Percentiles rank a stretch among this genome's conserved stretches.
These are phyloP conservation scores for Plenodomus lindquistii DNA, from an alignment of 2,329 filamentous ascomycete species.

Conservation along the genomic window DNA sequence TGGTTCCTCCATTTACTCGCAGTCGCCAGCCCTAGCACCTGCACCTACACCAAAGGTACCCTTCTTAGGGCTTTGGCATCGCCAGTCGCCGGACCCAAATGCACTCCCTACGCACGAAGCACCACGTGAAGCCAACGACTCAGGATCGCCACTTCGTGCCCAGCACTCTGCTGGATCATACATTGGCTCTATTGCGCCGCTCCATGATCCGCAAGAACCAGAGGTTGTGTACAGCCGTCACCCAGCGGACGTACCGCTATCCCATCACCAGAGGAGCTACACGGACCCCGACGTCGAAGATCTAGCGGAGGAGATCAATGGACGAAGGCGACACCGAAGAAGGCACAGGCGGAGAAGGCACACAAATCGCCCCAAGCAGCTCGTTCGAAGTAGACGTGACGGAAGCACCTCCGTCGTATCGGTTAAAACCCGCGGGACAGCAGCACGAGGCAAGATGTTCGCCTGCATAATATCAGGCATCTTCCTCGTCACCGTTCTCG, in stretches of 20 bases:
- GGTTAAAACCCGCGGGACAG: conserved; percentile 20
- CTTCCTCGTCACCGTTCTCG: conserved; percentile 62
- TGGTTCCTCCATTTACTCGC: conserved; percentile 44
- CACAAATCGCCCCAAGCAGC: conserved; percentile 24
- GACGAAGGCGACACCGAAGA: conserved; percentile 41
- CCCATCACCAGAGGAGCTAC: conserved; percentile 39
- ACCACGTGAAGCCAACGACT: conserved; percentile 30
- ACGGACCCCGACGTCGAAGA: conserved; percentile 56
- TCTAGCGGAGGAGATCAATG: conserved; percentile 51
- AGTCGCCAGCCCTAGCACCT: conserved; percentile 32
- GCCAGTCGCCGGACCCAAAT: conserved; percentile 30
- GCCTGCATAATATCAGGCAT: conserved; percentile 66
- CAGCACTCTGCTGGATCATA: conserved; percentile 44
- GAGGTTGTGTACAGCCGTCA: conserved; percentile 32
- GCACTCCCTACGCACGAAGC: conserved; percentile 20
- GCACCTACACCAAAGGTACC: conserved; percentile 40
- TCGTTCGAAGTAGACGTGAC: conserved; percentile 32
- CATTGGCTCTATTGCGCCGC: conserved; percentile 32
- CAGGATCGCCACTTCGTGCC: conserved; percentile 33
- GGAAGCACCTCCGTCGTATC: conserved; percentile 19
- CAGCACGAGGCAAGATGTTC: conserved; percentile 37
- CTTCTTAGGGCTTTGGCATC: conserved; percentile 38
- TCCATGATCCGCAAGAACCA: conserved; percentile 26
- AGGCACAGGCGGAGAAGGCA: conserved; percentile 38
- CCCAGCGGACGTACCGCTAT: conserved; percentile 37